A percentile compares a stretch with the other conserved stretches of the same genome.
Conservation (phyloP, 2,329 filamentous ascomycete genomes). For the Ophiosphaerella korrae region DNA sequence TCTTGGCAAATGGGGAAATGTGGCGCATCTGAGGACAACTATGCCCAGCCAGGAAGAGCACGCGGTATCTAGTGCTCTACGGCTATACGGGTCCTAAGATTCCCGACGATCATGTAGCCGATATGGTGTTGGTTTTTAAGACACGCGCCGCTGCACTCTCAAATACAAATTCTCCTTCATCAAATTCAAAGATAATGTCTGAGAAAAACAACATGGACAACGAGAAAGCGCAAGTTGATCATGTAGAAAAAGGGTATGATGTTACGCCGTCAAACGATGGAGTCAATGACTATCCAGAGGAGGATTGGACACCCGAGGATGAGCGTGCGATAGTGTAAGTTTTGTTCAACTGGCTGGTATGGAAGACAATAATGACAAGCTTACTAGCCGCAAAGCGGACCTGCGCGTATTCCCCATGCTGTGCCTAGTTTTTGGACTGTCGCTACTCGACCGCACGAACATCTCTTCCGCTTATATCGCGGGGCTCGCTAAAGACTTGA, state of each 20-base stretch:
- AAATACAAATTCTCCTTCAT: background rate
- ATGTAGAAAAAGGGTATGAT: conserved; percentile 17
- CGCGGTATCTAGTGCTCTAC: background rate
- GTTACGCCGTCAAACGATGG: background rate
- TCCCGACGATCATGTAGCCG: conserved; percentile 2
- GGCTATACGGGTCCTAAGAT: background rate
- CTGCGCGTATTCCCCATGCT: conserved; percentile 41
- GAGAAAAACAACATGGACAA: background rate
- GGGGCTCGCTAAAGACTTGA: conserved; percentile 19
- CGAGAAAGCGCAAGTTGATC: conserved; percentile 15
- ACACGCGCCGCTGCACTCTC: background rate
- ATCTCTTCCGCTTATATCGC: conserved; percentile 32
- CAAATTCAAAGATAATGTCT: background rate
- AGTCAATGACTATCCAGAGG: conserved; percentile 10
- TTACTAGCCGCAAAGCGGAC: conserved; percentile 35
- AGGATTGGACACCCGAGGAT: conserved; percentile 40
- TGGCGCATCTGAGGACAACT: background rate
- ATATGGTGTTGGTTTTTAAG: background rate
- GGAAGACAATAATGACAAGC: background rate
- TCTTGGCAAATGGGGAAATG: conserved; percentile 1
- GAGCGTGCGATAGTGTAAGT: conserved; percentile 32
- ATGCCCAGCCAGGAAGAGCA: background rate
- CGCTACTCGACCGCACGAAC: conserved; percentile 30
- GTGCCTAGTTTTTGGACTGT: conserved; percentile 38
- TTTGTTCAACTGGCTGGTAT: background rate